A percentile compares a stretch with the other conserved stretches of the same genome.
Evolutionary conservation across 108 stramenopile genomes (phyloP).

Genomic region (Bacterosira constricta): DNA sequence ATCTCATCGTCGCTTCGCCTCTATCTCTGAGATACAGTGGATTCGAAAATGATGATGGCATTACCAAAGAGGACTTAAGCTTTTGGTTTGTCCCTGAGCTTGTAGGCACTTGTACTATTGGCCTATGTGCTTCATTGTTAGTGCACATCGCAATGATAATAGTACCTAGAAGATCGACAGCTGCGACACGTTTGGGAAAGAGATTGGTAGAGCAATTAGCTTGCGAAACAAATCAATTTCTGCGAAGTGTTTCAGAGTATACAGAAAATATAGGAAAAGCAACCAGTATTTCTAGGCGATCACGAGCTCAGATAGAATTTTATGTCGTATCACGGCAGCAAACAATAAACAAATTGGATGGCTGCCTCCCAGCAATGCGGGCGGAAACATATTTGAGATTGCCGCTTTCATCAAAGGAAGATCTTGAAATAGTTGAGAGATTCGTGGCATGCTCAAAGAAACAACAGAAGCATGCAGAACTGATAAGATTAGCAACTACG

Average conservation of each 20-base stretch:
- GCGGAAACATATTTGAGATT: constrained; percentile 13
- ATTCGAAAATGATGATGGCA: background rate
- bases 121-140: constrained; percentile 27
- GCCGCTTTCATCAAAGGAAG: background rate
- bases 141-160: constrained; percentile 23
- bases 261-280: constrained; percentile 23
- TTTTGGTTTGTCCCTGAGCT: constrained; percentile 32
- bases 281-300: constrained; percentile 23
- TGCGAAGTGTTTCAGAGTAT: constrained; percentile 18
- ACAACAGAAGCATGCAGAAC: constrained; percentile 37
- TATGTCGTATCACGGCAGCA: constrained; percentile 18
- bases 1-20: constrained; percentile 24
- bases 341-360: constrained; percentile 10
- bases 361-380: constrained; percentile 21
- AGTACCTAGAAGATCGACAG: constrained; percentile 16
- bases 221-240: constrained; percentile 26
- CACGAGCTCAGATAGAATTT: constrained; percentile 44
- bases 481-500: constrained; percentile 32
- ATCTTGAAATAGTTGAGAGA: constrained; percentile 8
- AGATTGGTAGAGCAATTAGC: constrained; percentile 18
- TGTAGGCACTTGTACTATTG: constrained; percentile 37
- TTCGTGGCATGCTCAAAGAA: constrained; percentile 24
- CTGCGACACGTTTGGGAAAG: constrained; percentile 21
- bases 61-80: constrained; percentile 2
- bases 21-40: constrained; percentile 16